Evolutionary conservation across 2,329 filamentous ascomycete species (phyloP), one percentile per base, ranked within the genome.

Genomic region (Beauveria australis): DNA sequence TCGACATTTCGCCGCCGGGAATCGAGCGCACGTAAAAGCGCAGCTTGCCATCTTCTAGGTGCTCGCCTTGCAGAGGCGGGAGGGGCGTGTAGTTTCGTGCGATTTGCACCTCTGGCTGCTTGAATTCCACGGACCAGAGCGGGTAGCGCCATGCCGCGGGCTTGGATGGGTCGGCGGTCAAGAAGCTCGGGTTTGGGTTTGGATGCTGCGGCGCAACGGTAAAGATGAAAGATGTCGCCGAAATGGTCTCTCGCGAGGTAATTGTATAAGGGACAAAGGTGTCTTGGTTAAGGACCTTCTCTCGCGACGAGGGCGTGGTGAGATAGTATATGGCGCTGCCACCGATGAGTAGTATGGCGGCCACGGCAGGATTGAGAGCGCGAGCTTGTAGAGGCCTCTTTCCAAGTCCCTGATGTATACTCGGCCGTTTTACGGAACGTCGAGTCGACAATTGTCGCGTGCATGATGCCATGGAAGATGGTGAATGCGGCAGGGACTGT

Each of bases 51-150:
- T 69, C 67, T n/a, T 71, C 66, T 1, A 66, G 67, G 2, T 72
- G 68, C 16, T 70, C 66, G 5, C 56, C 66, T 0, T 63, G 57
- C 0, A 66, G 28, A 0, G 85, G 81, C 0, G 91, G 93, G 0
- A 99, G 78, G 0, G 93, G 92, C 4, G 94, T 97, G 74, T 99
- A 99, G 61, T 91, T 87, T 63, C 94, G 79, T 48, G 91, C 90
- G 67, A 99, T 96, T 74, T 97, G 92, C 61, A 97, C 76, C 72
- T 96, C 87, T 2, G 94, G 94, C 75, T 97, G 94, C 76, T 96
- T 96, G 70, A 96, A 86, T 76, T 97, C 89, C 40, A 97, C 88
- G 64, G 88, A 92, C 89, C 91, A 96, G 47, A 95, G 80, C 5
- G 89, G 88, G 60, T 83, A 65, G 12, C 65, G 66, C 74, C 75